These are phyloP conservation scores for Alternaria brassicicola DNA, from an alignment of 2,329 filamentous ascomycete genomes.

Conservation along the genomic window DNA sequence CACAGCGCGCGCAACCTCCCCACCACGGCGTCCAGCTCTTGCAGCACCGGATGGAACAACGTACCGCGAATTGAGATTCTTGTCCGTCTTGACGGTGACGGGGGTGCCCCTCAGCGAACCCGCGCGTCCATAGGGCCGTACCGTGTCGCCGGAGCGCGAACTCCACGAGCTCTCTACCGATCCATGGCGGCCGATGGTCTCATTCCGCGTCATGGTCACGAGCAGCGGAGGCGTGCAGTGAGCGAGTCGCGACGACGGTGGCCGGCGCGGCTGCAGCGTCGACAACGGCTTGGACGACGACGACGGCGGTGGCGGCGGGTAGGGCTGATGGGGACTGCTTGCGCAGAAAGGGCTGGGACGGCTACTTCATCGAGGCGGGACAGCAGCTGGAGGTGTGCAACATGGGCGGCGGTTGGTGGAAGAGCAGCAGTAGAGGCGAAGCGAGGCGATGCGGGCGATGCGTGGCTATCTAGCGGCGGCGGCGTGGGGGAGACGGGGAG, in stretches of 20 bases:
- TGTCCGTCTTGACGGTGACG: constrained; percentile 62
- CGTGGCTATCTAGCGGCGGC: background rate
- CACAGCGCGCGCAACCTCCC: constrained; percentile 25
- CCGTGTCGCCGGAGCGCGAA: constrained; percentile 69
- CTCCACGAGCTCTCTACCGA: constrained; percentile 71
- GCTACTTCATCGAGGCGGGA: constrained; percentile 48
- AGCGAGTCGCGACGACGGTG: constrained; percentile 25
- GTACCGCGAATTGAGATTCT: constrained; percentile 54
- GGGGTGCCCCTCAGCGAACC: constrained; percentile 45
- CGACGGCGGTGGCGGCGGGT: constrained; percentile 12
- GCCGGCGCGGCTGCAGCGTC: constrained; percentile 21
- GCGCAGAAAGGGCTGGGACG: constrained; percentile 43
- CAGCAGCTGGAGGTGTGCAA: constrained; percentile 26
- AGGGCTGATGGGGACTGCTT: constrained; percentile 35
- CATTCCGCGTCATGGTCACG: constrained; percentile 68
- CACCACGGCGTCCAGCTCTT: constrained; percentile 1
- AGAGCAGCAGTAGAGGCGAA: constrained; percentile 5
- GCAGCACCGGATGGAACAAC: constrained; percentile 35
- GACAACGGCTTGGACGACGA: background rate
- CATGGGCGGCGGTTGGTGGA: constrained; percentile 24
- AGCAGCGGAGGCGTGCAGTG: constrained; percentile 15
- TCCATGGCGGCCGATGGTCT: constrained; percentile 68
- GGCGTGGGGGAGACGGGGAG: background rate
- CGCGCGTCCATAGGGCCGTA: constrained; percentile 55
- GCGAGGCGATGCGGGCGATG: constrained; percentile 4